Conservation (phyloP, 345 rosid species). For the Citrus mangshanensis region DNA sequence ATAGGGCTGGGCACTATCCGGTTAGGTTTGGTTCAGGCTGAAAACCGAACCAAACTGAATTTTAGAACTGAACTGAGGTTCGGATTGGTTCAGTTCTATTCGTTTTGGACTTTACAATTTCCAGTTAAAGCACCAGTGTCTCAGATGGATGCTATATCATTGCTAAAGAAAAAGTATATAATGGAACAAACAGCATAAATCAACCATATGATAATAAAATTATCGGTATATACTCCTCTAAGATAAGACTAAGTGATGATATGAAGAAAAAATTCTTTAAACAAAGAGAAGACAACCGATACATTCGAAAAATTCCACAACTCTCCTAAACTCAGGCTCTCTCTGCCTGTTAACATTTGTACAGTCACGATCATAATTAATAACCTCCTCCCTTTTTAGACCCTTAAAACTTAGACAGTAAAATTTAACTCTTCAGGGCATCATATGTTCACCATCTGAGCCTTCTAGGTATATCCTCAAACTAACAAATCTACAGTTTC, state of each 20-base stretch:
- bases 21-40: too few relatives aligned
- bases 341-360: slow-evolving; percentile 30
- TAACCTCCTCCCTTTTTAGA: slow-evolving; percentile 29
- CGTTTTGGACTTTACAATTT: too few relatives aligned
- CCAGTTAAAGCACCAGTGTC: too few relatives aligned
- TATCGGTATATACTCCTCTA: background rate
- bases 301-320: slow-evolving; percentile 27
- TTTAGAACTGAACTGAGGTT: too few relatives aligned
- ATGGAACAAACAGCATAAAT: too few relatives aligned
- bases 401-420: slow-evolving; percentile 32
- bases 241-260: background rate
- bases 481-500: slow-evolving; percentile 44
- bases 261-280: background rate
- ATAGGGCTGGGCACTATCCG: background rate
- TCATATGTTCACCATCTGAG: slow-evolving; percentile 25
- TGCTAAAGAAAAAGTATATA: too few relatives aligned
- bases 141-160: too few relatives aligned
- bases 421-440: slow-evolving; percentile 26
- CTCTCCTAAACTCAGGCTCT: slow-evolving; percentile 24
- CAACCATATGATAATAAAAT: too few relatives aligned
- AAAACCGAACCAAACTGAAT: too few relatives aligned
- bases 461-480: slow-evolving; percentile 44
- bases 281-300: slow-evolving; percentile 15
- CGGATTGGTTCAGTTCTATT: too few relatives aligned
- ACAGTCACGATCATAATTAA: slow-evolving; percentile 28